Base-by-base conservation (phyloP, 352 stramenopile species). In the Peronospora belbahrii region DNA sequence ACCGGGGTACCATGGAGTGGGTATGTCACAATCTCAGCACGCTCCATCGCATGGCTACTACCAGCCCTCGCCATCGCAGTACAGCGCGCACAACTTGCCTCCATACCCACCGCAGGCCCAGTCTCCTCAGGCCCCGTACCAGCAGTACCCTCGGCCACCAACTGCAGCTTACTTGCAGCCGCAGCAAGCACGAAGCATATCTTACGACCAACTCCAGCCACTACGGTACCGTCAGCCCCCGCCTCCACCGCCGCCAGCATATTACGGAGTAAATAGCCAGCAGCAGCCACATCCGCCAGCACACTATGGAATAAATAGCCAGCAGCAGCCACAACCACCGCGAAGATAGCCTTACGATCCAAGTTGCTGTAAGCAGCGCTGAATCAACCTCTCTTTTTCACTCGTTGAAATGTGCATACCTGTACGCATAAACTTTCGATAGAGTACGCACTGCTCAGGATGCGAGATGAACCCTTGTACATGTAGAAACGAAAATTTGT, bases 281-380 rank as follows among this genome's bases (percentile, higher is more conserved):
- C 61, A 62, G 38, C 48, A 37, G 31, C 48, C 20, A 15, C 43
- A 10, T 17, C 33, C 42, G 0, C 44, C 36, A 19, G 18, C 41
- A 8, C 61, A 41, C 18, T 66, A 64, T 25, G 42, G 49, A 39
- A 19, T 42, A 22, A 64, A 65, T 22, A 28, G 34, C 10, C 51
- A 54, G 13, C 61, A 62, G 38, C 48, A 38, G 32, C 48, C 30
- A 22, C 44, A 13, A 25, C 47, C 47, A 10, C 47, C 34, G n/a
- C 63, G 52, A 2, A 4, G 27, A 40, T 55, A 70, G 22, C 41
- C 61, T 24, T 74, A 67, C 37, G 57, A 75, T 22, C 52, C 65
- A 23, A 42, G 42, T 28, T 60, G 51, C 32, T 59, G 63, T 48
- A 28, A 61, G 44, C 56, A 56, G 42, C 52, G 41, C 52, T 59